Evolutionary conservation across 1,139 yeast genomes (phyloP).

Genomic region (Blastobotrys illinoisensis): DNA sequence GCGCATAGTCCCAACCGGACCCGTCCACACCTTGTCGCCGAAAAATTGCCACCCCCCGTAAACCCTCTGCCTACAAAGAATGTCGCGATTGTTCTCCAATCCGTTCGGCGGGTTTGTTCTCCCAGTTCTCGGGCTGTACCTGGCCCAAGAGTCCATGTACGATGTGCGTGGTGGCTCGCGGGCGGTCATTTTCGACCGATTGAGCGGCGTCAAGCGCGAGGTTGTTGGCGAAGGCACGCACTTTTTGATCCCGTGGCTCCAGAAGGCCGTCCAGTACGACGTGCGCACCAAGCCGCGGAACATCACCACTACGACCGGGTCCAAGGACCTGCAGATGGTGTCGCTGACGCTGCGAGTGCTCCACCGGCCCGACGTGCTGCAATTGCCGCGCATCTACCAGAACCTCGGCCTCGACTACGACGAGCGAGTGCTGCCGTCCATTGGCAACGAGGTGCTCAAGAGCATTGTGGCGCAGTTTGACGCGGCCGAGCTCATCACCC

Average conservation of each 20-base stretch:
- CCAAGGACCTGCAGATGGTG: conserved; percentile 95
- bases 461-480: conserved; percentile 96
- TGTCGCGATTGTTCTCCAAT: conserved; percentile 13
- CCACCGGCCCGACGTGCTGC: conserved; percentile 86
- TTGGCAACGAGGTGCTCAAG: conserved; percentile 93
- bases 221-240: conserved; percentile 98
- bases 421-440: conserved; percentile 94
- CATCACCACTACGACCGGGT: conserved; percentile 92
- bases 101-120: conserved; percentile 23
- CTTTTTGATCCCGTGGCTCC: conserved; percentile 93
- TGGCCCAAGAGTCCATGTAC: conserved; percentile 40
- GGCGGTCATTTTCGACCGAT: conserved; percentile 91
- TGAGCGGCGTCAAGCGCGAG: conserved; percentile 76
- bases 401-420: conserved; percentile 89
- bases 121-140: conserved; percentile 26
- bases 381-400: conserved; percentile 84
- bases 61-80: neutral
- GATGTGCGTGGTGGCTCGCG: conserved; percentile 95
- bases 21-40: neutral
- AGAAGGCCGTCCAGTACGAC: conserved; percentile 82
- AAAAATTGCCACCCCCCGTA: neutral
- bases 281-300: conserved; percentile 91
- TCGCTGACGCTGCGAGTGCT: conserved; percentile 87
- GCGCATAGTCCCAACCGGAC: neutral
- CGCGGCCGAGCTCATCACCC: conserved; percentile 96